Evolutionary conservation across 2,329 filamentous ascomycete genomes (phyloP).

Genomic region (Fusarium beomiforme): DNA sequence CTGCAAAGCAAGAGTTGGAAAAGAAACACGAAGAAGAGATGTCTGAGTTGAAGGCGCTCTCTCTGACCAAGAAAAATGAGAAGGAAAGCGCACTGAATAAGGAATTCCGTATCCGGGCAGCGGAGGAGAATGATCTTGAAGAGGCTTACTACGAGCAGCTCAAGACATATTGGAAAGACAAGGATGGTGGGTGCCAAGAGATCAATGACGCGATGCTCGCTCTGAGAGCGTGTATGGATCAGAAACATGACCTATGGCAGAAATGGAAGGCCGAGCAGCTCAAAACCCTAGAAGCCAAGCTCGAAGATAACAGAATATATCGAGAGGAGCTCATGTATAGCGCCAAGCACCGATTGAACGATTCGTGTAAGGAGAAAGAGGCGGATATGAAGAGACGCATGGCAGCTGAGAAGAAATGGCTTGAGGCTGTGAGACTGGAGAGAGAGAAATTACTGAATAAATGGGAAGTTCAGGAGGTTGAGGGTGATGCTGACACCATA

Average conservation of each 20-base stretch:
- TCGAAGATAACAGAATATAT: slow-evolving; percentile 53
- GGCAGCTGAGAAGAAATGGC: slow-evolving; percentile 59
- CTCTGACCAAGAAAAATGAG: slow-evolving; percentile 45
- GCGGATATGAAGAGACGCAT: slow-evolving; percentile 48
- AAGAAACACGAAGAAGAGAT: slow-evolving; percentile 49
- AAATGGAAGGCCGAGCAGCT: slow-evolving; percentile 54
- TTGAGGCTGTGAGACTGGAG: slow-evolving; percentile 56
- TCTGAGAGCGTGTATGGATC: slow-evolving; percentile 54
- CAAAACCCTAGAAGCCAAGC: slow-evolving; percentile 46
- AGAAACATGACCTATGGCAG: slow-evolving; percentile 53
- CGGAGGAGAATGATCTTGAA: slow-evolving; percentile 56
- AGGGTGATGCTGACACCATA: slow-evolving; percentile 51
- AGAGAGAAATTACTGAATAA: slow-evolving; percentile 54
- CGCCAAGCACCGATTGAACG: slow-evolving; percentile 46
- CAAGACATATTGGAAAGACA: slow-evolving; percentile 50
- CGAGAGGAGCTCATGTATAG: slow-evolving; percentile 56
- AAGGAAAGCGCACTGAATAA: slow-evolving; percentile 48
- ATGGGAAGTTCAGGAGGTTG: slow-evolving; percentile 55
- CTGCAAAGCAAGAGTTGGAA: slow-evolving; percentile 44
- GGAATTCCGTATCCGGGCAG: slow-evolving; percentile 55
- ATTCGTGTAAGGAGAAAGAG: slow-evolving; percentile 43
- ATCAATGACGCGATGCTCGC: slow-evolving; percentile 48
- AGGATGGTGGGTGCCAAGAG: slow-evolving; percentile 46
- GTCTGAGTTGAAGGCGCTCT: slow-evolving; percentile 40
- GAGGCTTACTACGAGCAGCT: slow-evolving; percentile 55